These are phyloP conservation scores for Porcisia deanei DNA, from an alignment of 208 protist genomes.

Conservation along the genomic window DNA sequence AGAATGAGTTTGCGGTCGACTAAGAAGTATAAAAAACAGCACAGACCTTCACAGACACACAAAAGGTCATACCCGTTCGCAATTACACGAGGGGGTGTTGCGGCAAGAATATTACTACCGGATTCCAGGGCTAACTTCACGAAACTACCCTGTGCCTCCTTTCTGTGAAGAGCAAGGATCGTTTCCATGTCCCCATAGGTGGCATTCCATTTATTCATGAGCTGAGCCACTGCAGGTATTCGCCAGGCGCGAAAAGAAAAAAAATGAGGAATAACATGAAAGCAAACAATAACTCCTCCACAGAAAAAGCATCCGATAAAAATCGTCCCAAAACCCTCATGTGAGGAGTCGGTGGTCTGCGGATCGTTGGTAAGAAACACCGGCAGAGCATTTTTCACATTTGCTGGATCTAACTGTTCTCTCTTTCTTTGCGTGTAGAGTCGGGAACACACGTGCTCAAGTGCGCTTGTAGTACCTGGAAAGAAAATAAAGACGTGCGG, in stretches of 20 bases:
- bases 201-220: background rate
- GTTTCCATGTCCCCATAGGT: conserved; percentile 19
- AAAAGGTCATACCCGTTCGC: conserved; percentile 31
- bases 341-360: no score
- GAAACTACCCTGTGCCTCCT: conserved; percentile 1
- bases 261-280: background rate
- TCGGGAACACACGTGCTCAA: no score
- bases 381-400: no score
- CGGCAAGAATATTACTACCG: conserved; percentile 4
- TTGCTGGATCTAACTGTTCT: no score
- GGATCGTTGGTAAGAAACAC: no score
- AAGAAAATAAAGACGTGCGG: no score
- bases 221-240: background rate
- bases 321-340: no score
- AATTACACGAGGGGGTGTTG: conserved; percentile 14
- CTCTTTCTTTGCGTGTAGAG: no score
- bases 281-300: background rate
- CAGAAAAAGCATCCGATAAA: no score
- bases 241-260: background rate
- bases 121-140: conserved; percentile 15
- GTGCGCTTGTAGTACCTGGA: no score
- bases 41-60: conserved; percentile 23
- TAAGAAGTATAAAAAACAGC: conserved; percentile 28
- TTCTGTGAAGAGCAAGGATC: conserved; percentile 18
- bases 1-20: conserved; percentile 7